Conservation (phyloP, 179 eudicot species). For the Silene noctiflora region DNA sequence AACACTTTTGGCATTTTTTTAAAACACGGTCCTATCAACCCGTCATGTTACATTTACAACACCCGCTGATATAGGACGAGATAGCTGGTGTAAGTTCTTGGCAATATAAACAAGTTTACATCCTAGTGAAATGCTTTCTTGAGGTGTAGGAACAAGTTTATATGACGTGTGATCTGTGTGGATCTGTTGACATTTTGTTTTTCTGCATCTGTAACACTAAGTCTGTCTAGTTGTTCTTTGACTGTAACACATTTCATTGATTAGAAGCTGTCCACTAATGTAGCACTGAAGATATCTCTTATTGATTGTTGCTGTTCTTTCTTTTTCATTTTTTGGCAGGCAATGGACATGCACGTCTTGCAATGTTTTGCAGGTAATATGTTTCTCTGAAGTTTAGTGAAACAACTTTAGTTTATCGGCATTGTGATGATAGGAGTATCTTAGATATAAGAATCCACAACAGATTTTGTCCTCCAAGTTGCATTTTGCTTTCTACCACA, state of each 20-base stretch:
- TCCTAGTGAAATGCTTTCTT: not conserved
- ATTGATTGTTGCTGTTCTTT: constrained; percentile 16
- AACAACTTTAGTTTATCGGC: not conserved
- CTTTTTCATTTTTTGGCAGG: constrained; percentile 46
- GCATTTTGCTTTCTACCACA: too few species aligned
- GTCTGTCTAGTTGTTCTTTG: not conserved
- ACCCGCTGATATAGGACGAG: too few species aligned
- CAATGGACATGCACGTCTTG: constrained; percentile 75
- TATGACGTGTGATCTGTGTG: not conserved
- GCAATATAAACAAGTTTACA: not conserved
- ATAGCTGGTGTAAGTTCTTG: too few species aligned
- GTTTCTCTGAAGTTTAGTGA: constrained; percentile 13
- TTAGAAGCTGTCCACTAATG: not conserved
- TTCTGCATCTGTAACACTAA: not conserved
- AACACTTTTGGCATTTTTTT: too few species aligned
- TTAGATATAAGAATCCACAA: not conserved
- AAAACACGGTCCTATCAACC: too few species aligned
- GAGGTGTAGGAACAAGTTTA: not conserved
- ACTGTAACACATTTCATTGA: not conserved
- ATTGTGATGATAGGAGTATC: not conserved
- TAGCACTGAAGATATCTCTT: constrained; percentile 7
- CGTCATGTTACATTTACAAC: too few species aligned
- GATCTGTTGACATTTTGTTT: not conserved
- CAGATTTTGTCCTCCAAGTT: too few species aligned
- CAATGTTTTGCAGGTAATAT: constrained; percentile 70